Conservation (phyloP, 2,329 filamentous ascomycete species). For the Verticillium nonalfalfae region DNA sequence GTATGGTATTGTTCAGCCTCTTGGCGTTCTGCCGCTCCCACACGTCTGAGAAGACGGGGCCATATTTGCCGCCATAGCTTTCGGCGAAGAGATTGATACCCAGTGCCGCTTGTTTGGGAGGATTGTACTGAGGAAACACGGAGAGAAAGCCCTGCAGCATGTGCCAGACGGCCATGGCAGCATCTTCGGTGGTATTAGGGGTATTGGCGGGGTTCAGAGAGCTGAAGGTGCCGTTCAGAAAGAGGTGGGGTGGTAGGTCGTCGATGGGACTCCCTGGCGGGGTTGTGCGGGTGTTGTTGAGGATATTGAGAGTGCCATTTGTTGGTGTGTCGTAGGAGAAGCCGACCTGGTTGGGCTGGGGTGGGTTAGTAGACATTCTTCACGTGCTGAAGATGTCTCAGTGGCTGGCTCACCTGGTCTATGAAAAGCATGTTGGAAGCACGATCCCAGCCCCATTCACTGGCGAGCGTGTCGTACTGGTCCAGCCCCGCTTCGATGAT, state of each 20-base stretch:
- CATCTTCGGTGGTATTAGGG: constrained; percentile 48
- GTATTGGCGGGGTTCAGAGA: constrained; percentile 42
- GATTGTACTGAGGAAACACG: constrained; percentile 52
- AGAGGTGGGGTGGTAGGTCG: constrained; percentile 20
- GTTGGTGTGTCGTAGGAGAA: constrained; percentile 60
- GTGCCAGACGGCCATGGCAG: constrained; percentile 58
- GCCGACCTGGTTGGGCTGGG: constrained; percentile 62
- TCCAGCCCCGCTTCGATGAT: constrained; percentile 39
- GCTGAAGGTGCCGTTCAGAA: constrained; percentile 60
- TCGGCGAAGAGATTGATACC: constrained; percentile 63
- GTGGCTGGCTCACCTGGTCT: constrained; percentile 35
- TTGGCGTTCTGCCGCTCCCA: constrained; percentile 57
- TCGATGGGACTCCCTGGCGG: constrained; percentile 17
- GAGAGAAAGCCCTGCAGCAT: constrained; percentile 56
- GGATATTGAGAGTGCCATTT: constrained; percentile 51
- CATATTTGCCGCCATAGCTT: constrained; percentile 66
- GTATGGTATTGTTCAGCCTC: constrained; percentile 41
- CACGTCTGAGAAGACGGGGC: constrained; percentile 53
- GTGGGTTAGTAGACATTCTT: constrained; percentile 16
- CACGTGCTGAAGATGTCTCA: constrained; percentile 9
- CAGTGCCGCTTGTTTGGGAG: constrained; percentile 37
- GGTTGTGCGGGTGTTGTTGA: constrained; percentile 30
- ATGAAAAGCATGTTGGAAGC: constrained; percentile 50
- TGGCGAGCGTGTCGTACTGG: constrained; percentile 45
- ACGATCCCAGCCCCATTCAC: constrained; percentile 61